Evolutionary conservation across 164 flowering plant genomes (phyloP).

Genomic region (Sedum album): DNA sequence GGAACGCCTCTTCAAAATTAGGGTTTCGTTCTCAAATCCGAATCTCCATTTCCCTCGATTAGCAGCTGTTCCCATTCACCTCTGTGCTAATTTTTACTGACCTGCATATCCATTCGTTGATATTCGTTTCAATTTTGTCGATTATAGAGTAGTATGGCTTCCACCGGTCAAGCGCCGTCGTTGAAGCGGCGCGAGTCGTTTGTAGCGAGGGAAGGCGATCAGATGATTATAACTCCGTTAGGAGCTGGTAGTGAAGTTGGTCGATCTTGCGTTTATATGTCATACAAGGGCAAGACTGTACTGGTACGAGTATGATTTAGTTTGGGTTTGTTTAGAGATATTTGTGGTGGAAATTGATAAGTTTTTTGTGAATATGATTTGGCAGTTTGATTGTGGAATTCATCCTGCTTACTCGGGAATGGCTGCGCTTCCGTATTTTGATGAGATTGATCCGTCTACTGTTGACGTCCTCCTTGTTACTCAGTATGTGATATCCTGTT

Average conservation of each 20-base stretch:
- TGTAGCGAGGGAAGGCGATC: constrained; percentile 57
- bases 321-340: not conserved
- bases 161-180: constrained; percentile 32
- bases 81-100: not conserved
- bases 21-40: not conserved
- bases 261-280: constrained; percentile 92
- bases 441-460: constrained; percentile 91
- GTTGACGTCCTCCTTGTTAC: constrained; percentile 91
- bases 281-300: constrained; percentile 60
- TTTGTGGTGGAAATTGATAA: not conserved
- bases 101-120: not conserved
- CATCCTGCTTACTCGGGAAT: constrained; percentile 94
- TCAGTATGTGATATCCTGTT: constrained; percentile 45
- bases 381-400: constrained; percentile 92
- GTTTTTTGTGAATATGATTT: not conserved
- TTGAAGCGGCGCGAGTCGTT: constrained; percentile 52
- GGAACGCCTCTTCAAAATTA: not conserved
- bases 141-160: constrained; percentile 25
- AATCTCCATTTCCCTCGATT: not conserved
- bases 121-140: not conserved
- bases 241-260: constrained; percentile 99
- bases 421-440: constrained; percentile 97
- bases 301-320: constrained; percentile 30
- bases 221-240: constrained; percentile 73
- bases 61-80: not conserved